Evolutionary conservation across 305 asterid species (phyloP).

Genomic region (Solanum hybrid): DNA sequence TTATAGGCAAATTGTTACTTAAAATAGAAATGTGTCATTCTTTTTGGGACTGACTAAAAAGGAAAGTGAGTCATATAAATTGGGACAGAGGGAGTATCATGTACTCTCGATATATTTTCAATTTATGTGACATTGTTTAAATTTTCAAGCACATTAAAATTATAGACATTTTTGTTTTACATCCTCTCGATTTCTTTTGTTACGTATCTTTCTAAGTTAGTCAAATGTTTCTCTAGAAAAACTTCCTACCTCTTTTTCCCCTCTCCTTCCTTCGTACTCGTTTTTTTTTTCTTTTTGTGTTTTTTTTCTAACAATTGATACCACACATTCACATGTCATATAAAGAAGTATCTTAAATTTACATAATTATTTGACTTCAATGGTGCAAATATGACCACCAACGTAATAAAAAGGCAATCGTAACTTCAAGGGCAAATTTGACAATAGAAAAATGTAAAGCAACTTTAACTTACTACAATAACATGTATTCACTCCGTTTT

Average conservation of each 20-base stretch:
- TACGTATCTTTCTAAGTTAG: not conserved
- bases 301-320: not conserved
- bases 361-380: not conserved
- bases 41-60: too few species aligned
- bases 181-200: not conserved
- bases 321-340: not conserved
- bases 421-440: not conserved
- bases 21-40: too few species aligned
- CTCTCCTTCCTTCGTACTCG: not conserved
- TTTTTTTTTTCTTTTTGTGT: not conserved
- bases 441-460: not conserved
- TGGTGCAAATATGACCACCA: not conserved
- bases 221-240: not conserved
- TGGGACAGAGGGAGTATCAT: too few species aligned
- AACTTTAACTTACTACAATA: not conserved
- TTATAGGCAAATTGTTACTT: too few species aligned
- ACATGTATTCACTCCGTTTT: not conserved
- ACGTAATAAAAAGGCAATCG: not conserved
- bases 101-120: not conserved
- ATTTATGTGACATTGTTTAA: not conserved
- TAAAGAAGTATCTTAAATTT: not conserved
- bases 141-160: not conserved
- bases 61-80: too few species aligned
- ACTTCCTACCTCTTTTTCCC: not conserved
- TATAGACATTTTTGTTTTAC: not conserved